Conservation (phyloP, 305 asterid genomes). For the Fraxinus floribunda region DNA sequence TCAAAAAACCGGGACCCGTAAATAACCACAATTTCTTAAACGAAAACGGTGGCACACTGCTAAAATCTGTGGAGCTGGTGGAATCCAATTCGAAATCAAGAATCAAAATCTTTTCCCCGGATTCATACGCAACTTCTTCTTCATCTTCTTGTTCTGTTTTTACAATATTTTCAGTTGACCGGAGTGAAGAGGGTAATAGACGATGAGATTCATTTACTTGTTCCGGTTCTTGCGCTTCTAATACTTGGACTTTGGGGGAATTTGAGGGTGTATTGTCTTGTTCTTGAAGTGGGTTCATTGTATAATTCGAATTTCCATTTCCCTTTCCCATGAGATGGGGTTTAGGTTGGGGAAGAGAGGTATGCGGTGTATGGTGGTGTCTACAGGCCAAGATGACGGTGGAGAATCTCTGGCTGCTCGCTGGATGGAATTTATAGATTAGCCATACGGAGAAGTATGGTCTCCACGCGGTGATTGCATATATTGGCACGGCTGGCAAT, state of each 20-base stretch:
- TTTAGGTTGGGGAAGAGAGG: not conserved
- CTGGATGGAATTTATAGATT: not conserved
- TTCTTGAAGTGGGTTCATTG: slow-evolving; percentile 48
- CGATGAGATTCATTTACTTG: slow-evolving; percentile 51
- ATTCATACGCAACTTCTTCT: slow-evolving; percentile 61
- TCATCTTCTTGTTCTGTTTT: slow-evolving; percentile 26
- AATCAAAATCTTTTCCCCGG: slow-evolving; percentile 54
- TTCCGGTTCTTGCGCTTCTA: slow-evolving; percentile 21
- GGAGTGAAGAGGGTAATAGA: slow-evolving; percentile 40
- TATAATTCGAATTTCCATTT: slow-evolving; percentile 16
- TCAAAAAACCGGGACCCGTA: slow-evolving; percentile 88
- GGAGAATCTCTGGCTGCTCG: not conserved
- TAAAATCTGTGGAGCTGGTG: slow-evolving; percentile 34
- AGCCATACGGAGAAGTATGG: not conserved
- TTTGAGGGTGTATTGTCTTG: slow-evolving; percentile 35
- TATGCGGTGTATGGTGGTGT: not conserved
- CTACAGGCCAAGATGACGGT: not conserved
- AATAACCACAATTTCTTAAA: slow-evolving; percentile 72
- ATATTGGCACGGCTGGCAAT: too few species aligned
- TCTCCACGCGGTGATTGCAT: too few species aligned
- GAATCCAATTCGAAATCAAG: slow-evolving; percentile 53
- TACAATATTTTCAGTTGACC: slow-evolving; percentile 15
- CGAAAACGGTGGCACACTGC: slow-evolving; percentile 70
- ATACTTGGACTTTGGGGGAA: slow-evolving; percentile 15
- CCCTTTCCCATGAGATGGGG: slow-evolving; percentile 1